A percentile compares a stretch with the other conserved stretches of the same genome.
Conservation (phyloP, 768 basidiomycete genomes). For the Auricularia sp. region DNA sequence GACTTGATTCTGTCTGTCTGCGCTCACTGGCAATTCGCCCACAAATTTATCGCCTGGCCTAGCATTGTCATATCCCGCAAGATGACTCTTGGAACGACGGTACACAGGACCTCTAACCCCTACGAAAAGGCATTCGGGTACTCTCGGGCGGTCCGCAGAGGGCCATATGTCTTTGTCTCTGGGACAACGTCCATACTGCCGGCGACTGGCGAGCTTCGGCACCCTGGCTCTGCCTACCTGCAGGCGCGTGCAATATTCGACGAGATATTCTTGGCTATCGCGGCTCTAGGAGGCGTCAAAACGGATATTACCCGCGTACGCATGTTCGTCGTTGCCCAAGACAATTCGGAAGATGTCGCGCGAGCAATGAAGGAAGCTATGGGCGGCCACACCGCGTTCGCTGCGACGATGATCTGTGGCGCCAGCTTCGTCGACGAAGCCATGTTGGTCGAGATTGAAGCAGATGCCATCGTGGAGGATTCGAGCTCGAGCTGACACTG, state of each 20-base stretch:
- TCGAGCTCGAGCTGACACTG: too few species aligned
- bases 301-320: constrained; percentile 36
- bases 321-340: constrained; percentile 37
- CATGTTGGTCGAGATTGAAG: constrained; percentile 49
- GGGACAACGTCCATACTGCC: constrained; percentile 42
- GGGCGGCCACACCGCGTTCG: constrained; percentile 17
- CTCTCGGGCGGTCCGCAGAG: constrained; percentile 40
- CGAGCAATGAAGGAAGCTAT: constrained; percentile 27
- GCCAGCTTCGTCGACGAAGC: constrained; percentile 32
- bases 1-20: too few species aligned
- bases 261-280: constrained; percentile 34
- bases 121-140: constrained; percentile 43
- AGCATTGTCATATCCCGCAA: not conserved
- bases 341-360: constrained; percentile 28
- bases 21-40: too few species aligned
- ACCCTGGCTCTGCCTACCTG: constrained; percentile 35
- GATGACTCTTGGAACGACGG: not conserved
- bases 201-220: constrained; percentile 26
- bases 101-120: constrained; percentile 33
- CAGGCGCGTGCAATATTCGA: constrained; percentile 35
- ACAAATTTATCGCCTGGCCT: too few species aligned
- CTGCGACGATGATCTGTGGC: constrained; percentile 46
- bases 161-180: constrained; percentile 43
- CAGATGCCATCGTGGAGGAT: constrained; percentile 31
- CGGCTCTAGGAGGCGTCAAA: constrained; percentile 32